These are phyloP conservation scores for Ascomycota sp. DNA, from an alignment of 2,329 filamentous ascomycete species.

Conservation along the genomic window DNA sequence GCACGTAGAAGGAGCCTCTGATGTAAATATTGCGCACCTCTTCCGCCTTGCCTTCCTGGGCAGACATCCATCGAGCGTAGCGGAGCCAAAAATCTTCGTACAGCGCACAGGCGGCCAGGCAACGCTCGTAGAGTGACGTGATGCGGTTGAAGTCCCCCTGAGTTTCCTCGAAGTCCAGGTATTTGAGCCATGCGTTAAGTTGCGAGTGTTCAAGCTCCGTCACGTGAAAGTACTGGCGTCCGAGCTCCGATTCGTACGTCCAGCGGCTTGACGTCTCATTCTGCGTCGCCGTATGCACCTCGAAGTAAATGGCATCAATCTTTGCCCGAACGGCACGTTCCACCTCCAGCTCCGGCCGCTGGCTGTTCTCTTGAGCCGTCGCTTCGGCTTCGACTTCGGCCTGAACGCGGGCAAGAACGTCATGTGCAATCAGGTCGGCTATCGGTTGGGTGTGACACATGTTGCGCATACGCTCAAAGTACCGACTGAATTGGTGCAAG, in stretches of 20 bases:
- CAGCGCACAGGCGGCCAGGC: conserved; percentile 75
- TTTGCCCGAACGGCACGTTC: conserved; percentile 66
- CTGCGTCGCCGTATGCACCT: conserved; percentile 64
- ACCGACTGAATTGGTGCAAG: conserved; percentile 87
- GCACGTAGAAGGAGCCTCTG: conserved; percentile 73
- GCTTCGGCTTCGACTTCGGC: conserved; percentile 51
- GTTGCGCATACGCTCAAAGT: conserved; percentile 77
- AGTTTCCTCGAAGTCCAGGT: conserved; percentile 83
- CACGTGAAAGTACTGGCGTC: conserved; percentile 91
- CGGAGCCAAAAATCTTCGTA: conserved; percentile 98
- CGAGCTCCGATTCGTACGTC: conserved; percentile 88
- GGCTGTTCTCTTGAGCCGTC: conserved; percentile 25
- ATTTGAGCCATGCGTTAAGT: conserved; percentile 81
- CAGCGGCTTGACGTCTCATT: conserved; percentile 80
- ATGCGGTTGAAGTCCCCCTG: conserved; percentile 59
- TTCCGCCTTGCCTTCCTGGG: conserved; percentile 62
- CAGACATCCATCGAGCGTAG: conserved; percentile 87
- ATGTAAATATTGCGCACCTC: conserved; percentile 86
- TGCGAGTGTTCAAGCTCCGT: conserved; percentile 77
- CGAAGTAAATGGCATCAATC: conserved; percentile 62
- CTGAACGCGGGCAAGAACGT: conserved; percentile 47
- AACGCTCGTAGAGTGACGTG: conserved; percentile 81
- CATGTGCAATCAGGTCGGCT: conserved; percentile 47
- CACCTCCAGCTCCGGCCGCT: conserved; percentile 53
- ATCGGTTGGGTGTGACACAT: conserved; percentile 56